Percentiles rank a stretch among this genome's conserved stretches.
Evolutionary conservation across 2,329 filamentous ascomycete genomes (phyloP).

Genomic region (Fusarium sp.): DNA sequence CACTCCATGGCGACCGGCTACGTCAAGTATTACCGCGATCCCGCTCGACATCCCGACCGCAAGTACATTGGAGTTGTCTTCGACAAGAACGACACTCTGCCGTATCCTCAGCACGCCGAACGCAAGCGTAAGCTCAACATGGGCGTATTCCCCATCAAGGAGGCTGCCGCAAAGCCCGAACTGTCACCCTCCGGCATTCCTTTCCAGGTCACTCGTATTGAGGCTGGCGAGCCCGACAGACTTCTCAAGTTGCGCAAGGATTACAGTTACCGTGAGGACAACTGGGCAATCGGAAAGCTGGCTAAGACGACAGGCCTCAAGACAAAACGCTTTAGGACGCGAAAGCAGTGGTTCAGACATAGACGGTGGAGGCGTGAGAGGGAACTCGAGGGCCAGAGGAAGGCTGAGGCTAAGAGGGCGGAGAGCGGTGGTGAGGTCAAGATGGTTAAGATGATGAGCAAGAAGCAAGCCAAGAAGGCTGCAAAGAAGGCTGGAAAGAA

Average conservation of each 20-base stretch:
- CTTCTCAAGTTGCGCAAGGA: constrained; percentile 66
- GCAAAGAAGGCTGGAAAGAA: constrained; percentile 57
- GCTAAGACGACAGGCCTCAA: constrained; percentile 66
- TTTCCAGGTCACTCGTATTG: constrained; percentile 60
- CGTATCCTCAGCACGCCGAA: constrained; percentile 80
- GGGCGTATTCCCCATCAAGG: constrained; percentile 67
- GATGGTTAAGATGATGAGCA: constrained; percentile 53
- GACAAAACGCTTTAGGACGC: constrained; percentile 65
- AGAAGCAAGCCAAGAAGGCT: constrained; percentile 57
- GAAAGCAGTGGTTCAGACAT: constrained; percentile 65
- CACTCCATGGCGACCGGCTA: constrained; percentile 88
- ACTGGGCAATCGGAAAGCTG: constrained; percentile 71
- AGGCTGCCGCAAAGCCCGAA: constrained; percentile 55
- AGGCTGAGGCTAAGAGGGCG: constrained; percentile 54
- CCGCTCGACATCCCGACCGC: constrained; percentile 82
- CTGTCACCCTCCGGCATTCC: constrained; percentile 67
- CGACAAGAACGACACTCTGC: constrained; percentile 84
- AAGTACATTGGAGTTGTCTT: constrained; percentile 97
- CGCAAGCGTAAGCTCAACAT: constrained; percentile 84
- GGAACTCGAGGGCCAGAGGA: constrained; percentile 59
- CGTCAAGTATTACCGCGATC: constrained; percentile 97
- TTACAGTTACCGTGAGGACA: constrained; percentile 73
- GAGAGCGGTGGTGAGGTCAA: constrained; percentile 52
- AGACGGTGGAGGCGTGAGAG: constrained; percentile 60
- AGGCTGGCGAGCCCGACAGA: constrained; percentile 61